Base-by-base conservation (phyloP, 495 filamentous ascomycete species). In the Penicillium mononematosum region DNA sequence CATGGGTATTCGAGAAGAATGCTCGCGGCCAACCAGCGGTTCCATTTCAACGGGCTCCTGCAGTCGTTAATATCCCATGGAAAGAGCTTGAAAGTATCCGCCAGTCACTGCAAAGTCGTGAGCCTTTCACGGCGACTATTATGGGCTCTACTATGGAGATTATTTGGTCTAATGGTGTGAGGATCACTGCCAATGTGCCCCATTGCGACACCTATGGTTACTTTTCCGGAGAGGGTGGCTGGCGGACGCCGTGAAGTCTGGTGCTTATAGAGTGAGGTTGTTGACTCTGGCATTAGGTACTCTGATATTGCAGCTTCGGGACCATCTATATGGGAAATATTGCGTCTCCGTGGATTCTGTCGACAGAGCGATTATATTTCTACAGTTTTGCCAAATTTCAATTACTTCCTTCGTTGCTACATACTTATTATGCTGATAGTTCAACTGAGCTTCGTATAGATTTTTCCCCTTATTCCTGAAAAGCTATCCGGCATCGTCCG, bases 1-100 rank as follows among this genome's bases (percentile, higher is more conserved):
- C 43, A 17, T 55, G 53, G 53, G 53, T 55, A 7, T 55, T 55
- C 32, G 53, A 55, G 32, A 55, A 55, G 44, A 55, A 55, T 16
- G 16, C 50, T 17, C 32, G 43, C 11, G 22, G 43, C 6, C 24
- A 39, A 45, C 29, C 43, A 8, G 53, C 53, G 16, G 38, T 10
- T 12, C 16, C 53, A 5, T 47, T 55, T n/a, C 53, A 55, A 39
- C 20, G 25, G 11, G 53, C 53, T 12, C 53, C 53, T 9, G 53
- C 53, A 11, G 53, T 55, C n/a, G 53, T 55, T 16, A 46, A 55
- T 47, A 55, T 55, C 6, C 53, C 53, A 7, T 55, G 53, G 53
- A 55, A 47, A 22, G 53, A 55, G 43, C 20, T 55, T 9, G 53
- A 47, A 27, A 55, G 31, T 24, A 47, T 55, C 32, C 43, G 53